phyloP scores from a whole-genome alignment of 2,329 filamentous ascomycete species.

The Blastomyces parvus region DNA sequence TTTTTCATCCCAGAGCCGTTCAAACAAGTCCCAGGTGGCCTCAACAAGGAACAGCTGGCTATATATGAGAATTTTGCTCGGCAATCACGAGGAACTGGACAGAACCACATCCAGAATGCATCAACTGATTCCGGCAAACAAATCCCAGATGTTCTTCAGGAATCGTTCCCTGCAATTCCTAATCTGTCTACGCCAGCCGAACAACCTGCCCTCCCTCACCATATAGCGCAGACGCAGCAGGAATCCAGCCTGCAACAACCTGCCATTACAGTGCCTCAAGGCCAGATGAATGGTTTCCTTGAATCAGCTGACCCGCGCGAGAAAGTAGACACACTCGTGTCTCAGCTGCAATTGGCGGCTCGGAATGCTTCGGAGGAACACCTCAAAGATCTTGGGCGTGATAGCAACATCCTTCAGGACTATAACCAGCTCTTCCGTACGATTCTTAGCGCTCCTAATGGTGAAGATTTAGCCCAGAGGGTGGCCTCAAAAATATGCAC shows the following conservation, averaged over 20 bases:
- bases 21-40: slow-evolving; percentile 68
- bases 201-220: slow-evolving; percentile 51
- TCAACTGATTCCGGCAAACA: slow-evolving; percentile 53
- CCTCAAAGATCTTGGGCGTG: slow-evolving; percentile 47
- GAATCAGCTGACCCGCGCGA: slow-evolving; percentile 46
- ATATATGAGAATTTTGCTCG: slow-evolving; percentile 96
- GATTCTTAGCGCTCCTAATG: slow-evolving; percentile 46
- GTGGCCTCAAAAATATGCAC: slow-evolving; percentile 50
- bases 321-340: slow-evolving; percentile 45
- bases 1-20: slow-evolving; percentile 90
- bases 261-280: slow-evolving; percentile 31
- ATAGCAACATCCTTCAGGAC: slow-evolving; percentile 47
- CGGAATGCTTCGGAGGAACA: slow-evolving; percentile 50
- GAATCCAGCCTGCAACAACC: slow-evolving; percentile 33
- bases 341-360: slow-evolving; percentile 48
- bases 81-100: slow-evolving; percentile 59
- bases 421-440: slow-evolving; percentile 49
- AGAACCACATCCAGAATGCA: slow-evolving; percentile 45
- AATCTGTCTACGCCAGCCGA: slow-evolving; percentile 55
- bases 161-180: slow-evolving; percentile 50
- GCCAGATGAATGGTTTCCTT: slow-evolving; percentile 53
- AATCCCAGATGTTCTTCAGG: slow-evolving; percentile 53
- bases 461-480: slow-evolving; percentile 47
- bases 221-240: slow-evolving; percentile 45
- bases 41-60: slow-evolving; percentile 85